Evolutionary conservation across 495 filamentous ascomycete species (phyloP).

Genomic region (Staphylotrichum tortipilum): DNA sequence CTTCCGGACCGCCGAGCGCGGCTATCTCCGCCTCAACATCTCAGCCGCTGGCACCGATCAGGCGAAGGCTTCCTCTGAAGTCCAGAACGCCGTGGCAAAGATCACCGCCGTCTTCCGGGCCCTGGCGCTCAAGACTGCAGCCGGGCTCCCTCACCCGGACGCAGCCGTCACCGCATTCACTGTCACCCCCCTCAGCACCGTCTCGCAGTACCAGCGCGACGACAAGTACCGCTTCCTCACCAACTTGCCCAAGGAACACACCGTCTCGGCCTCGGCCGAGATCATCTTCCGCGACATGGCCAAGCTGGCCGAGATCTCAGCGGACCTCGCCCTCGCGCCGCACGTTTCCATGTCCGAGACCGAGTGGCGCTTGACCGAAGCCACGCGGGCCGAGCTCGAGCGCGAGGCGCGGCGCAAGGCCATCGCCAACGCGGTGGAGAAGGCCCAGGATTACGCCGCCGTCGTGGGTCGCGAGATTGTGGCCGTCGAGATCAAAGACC

Average conservation of each 20-base stretch:
- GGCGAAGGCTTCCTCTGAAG: background rate
- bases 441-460: background rate
- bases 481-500: background rate
- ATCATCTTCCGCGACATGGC: background rate
- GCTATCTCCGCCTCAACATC: background rate
- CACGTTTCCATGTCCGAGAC: background rate
- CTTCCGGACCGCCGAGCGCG: background rate
- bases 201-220: constrained; percentile 3
- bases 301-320: background rate
- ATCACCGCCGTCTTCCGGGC: background rate
- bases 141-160: background rate
- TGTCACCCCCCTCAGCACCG: background rate
- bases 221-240: background rate
- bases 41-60: background rate
- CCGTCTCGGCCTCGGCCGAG: background rate
- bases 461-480: background rate
- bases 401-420: background rate
- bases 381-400: background rate
- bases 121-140: background rate
- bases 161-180: background rate
- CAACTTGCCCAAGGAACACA: background rate
- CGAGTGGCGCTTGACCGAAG: background rate
- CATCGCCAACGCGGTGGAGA: background rate
- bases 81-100: background rate
- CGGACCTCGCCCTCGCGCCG: background rate